These are phyloP conservation scores for Tilletia indica DNA, from an alignment of 1,284 basidiomycete species.

Conservation along the genomic window DNA sequence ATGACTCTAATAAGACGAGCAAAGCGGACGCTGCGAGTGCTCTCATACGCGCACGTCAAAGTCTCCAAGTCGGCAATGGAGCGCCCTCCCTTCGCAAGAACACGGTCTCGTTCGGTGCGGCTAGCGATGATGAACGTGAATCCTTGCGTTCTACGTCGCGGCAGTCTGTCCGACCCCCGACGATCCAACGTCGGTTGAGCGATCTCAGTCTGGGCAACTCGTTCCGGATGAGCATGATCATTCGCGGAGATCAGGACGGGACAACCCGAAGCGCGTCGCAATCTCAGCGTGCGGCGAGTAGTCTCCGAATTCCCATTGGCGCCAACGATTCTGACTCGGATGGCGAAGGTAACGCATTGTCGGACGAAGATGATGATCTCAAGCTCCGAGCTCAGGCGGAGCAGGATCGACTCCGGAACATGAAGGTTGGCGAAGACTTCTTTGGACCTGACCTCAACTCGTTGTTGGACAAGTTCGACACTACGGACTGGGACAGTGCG, in stretches of 20 bases:
- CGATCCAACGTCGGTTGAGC: constrained; percentile 34
- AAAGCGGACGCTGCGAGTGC: constrained; percentile 7
- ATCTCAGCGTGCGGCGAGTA: constrained; percentile 1
- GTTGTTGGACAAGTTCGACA: constrained; percentile 40
- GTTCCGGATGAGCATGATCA: constrained; percentile 41
- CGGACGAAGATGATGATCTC: constrained; percentile 36
- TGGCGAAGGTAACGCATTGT: constrained; percentile 19
- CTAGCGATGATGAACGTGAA: not conserved
- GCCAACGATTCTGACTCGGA: constrained; percentile 38
- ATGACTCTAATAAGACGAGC: not conserved
- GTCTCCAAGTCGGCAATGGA: not conserved
- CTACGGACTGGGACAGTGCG: constrained; percentile 30
- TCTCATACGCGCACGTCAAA: not conserved
- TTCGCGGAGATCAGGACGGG: constrained; percentile 20
- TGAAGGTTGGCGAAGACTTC: constrained; percentile 52
- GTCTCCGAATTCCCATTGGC: constrained; percentile 21
- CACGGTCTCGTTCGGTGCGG: constrained; percentile 15
- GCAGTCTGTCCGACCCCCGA: constrained; percentile 23
- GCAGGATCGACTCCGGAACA: constrained; percentile 43
- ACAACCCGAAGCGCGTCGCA: constrained; percentile 18
- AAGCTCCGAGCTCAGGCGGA: constrained; percentile 38
- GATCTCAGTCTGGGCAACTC: constrained; percentile 44
- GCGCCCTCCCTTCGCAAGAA: constrained; percentile 2
- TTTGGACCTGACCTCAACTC: constrained; percentile 39
- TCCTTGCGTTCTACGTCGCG: constrained; percentile 2